A percentile compares a stretch with the other conserved stretches of the same genome.
These are phyloP conservation scores for Cephalotrichum gorgonifer DNA, from an alignment of 2,329 filamentous ascomycete species.

Conservation along the genomic window DNA sequence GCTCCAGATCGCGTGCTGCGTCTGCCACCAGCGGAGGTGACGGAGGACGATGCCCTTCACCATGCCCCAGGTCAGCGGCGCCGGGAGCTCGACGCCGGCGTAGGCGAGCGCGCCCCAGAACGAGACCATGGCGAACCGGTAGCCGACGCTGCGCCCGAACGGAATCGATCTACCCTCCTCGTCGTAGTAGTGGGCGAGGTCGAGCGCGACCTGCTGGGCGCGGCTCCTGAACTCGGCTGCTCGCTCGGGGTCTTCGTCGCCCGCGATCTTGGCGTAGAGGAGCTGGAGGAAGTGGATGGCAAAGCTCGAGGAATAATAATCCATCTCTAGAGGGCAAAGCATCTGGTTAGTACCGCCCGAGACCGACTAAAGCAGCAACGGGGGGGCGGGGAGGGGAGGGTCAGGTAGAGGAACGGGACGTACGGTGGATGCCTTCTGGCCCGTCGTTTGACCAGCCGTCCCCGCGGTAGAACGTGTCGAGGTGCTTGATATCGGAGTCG, in stretches of 20 bases:
- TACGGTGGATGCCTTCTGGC: constrained; percentile 62
- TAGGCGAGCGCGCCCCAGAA: constrained; percentile 75
- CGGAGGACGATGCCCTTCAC: constrained; percentile 67
- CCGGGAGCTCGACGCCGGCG: constrained; percentile 61
- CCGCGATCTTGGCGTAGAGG: constrained; percentile 63
- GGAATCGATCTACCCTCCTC: constrained; percentile 61
- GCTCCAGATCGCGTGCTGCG: constrained; percentile 64
- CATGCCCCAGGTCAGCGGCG: constrained; percentile 66
- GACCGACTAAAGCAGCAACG: not conserved
- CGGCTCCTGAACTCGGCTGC: constrained; percentile 60
- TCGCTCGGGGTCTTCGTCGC: constrained; percentile 53
- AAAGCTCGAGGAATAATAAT: constrained; percentile 76
- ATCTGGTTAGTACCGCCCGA: not conserved
- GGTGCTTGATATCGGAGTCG: constrained; percentile 64
- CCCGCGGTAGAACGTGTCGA: constrained; percentile 74
- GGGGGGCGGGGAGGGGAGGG: not conserved
- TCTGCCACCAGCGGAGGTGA: constrained; percentile 72
- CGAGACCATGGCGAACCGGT: constrained; percentile 77
- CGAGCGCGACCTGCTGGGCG: constrained; percentile 55
- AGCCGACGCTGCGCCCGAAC: constrained; percentile 68
- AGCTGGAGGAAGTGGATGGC: constrained; percentile 74
- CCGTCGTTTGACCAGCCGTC: constrained; percentile 78
- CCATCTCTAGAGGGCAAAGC: constrained; percentile 52
- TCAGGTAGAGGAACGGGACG: constrained; percentile 13
- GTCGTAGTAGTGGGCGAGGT: constrained; percentile 69